phyloP scores from a whole-genome alignment of 2,329 filamentous ascomycete species.

The Cercospora sp. region DNA sequence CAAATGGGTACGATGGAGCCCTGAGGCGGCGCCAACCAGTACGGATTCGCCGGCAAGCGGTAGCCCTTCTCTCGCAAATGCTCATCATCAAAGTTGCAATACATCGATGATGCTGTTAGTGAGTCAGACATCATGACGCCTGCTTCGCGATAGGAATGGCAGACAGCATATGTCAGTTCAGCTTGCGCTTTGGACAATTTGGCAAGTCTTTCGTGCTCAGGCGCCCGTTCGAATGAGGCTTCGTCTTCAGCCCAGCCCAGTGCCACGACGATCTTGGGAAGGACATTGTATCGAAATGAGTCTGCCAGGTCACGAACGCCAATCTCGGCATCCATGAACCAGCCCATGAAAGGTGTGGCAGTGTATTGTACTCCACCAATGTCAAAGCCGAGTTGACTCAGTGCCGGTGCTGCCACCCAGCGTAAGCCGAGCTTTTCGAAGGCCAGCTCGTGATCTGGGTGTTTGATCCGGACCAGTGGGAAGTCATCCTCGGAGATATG shows the following conservation, averaged over 20 bases:
- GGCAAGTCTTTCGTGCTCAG: slow-evolving; percentile 11
- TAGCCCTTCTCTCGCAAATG: slow-evolving; percentile 7
- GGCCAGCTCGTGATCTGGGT: slow-evolving; percentile 2
- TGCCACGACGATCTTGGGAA: slow-evolving; percentile 6
- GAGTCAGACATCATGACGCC: slow-evolving; percentile 14
- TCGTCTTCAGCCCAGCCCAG: slow-evolving; percentile 8
- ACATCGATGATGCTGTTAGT: slow-evolving; percentile 10
- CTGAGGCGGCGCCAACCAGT: slow-evolving; percentile 15
- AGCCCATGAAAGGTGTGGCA: slow-evolving; percentile 18
- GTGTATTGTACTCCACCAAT: slow-evolving; percentile 19
- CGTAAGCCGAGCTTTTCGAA: slow-evolving; percentile 14
- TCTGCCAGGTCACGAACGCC: slow-evolving; percentile 15
- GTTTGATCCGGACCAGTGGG: slow-evolving; percentile 11
- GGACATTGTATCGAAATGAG: slow-evolving; percentile 9
- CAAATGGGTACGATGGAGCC: slow-evolving; percentile 15
- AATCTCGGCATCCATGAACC: slow-evolving; percentile 21
- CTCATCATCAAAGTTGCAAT: slow-evolving; percentile 15
- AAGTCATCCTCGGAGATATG: slow-evolving; percentile 7
- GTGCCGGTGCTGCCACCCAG: slow-evolving; percentile 17
- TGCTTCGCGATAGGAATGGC: slow-evolving; percentile 4
- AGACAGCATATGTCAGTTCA: slow-evolving; percentile 15
- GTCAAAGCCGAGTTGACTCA: slow-evolving; percentile 16
- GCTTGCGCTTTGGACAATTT: slow-evolving; percentile 9
- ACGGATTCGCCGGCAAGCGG: slow-evolving; percentile 13
- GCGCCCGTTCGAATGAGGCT: slow-evolving; percentile 5